Percentiles rank a stretch among this genome's conserved stretches.
These are phyloP conservation scores for Aspergillus amoenus DNA, from an alignment of 2,329 filamentous ascomycete species.

Conservation along the genomic window DNA sequence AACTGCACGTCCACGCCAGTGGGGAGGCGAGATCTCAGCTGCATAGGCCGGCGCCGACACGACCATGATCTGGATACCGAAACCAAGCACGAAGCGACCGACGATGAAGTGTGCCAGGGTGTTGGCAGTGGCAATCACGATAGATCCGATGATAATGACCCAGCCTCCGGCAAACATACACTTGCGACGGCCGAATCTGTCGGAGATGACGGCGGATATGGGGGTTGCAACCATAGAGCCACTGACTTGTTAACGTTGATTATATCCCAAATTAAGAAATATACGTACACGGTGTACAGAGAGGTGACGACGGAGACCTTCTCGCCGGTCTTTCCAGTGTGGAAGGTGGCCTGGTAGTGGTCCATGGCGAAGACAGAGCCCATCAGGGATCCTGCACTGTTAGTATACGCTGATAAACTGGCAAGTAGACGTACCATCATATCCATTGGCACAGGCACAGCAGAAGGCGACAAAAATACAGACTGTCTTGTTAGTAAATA, in stretches of 20 bases:
- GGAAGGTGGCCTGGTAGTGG: constrained; percentile 41
- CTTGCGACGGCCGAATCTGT: constrained; percentile 46
- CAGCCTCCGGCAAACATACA: constrained; percentile 48
- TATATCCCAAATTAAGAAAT: too few species aligned
- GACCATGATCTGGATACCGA: constrained; percentile 51
- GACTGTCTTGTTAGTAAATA: constrained; percentile 31
- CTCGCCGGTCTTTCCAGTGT: constrained; percentile 38
- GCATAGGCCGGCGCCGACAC: constrained; percentile 51
- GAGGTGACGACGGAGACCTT: constrained; percentile 45
- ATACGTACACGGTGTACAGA: constrained; percentile 53
- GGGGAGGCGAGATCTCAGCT: constrained; percentile 50
- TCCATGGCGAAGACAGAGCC: constrained; percentile 30
- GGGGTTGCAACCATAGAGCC: constrained; percentile 39
- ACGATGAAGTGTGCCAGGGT: constrained; percentile 45
- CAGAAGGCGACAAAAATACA: constrained; percentile 44
- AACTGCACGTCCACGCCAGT: constrained; percentile 48
- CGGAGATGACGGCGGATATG: constrained; percentile 48
- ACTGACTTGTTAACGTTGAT: constrained; percentile 23
- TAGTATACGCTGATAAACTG: not conserved
- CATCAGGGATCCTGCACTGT: constrained; percentile 26
- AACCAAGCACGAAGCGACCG: constrained; percentile 50
- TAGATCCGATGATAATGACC: constrained; percentile 48
- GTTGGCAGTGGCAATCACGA: constrained; percentile 42
- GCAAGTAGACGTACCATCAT: constrained; percentile 21
- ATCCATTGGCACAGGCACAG: constrained; percentile 34